These are phyloP conservation scores for Linnemannia elongata DNA, from an alignment of 192 early-diverging fungal species.

Conservation along the genomic window DNA sequence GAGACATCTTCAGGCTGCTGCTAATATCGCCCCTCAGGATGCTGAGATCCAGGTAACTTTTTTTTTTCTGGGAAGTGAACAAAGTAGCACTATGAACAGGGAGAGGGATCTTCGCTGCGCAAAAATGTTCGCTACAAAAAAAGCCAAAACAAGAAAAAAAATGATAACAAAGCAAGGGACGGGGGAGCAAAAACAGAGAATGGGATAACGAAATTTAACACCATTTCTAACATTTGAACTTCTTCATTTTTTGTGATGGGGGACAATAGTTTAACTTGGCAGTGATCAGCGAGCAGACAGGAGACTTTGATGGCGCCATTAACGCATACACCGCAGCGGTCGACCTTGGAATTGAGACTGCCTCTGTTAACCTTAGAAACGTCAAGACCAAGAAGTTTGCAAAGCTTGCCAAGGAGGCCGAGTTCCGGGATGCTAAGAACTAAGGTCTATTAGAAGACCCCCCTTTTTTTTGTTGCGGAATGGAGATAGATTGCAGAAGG, in stretches of 20 bases:
- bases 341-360: slow-evolving; percentile 27
- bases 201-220: too few species aligned
- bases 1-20: slow-evolving; percentile 44
- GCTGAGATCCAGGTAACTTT: slow-evolving; percentile 44
- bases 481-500: neutral
- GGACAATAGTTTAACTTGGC: slow-evolving; percentile 50
- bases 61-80: neutral
- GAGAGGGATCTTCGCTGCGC: neutral
- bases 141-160: neutral
- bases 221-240: too few species aligned
- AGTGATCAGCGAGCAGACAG: slow-evolving; percentile 39
- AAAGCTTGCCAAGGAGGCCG: slow-evolving; percentile 42
- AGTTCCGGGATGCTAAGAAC: slow-evolving; percentile 26
- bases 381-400: slow-evolving; percentile 58
- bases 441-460: neutral
- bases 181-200: too few species aligned
- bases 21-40: slow-evolving; percentile 49
- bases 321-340: slow-evolving; percentile 40
- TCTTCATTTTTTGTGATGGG: too few species aligned
- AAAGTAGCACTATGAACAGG: too few species aligned
- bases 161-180: neutral
- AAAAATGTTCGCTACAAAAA: neutral
- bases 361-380: slow-evolving; percentile 30
- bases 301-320: slow-evolving; percentile 47
- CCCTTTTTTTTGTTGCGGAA: neutral